These are phyloP conservation scores for Emericellopsis atlantica DNA, from an alignment of 2,329 filamentous ascomycete species.

Conservation along the genomic window DNA sequence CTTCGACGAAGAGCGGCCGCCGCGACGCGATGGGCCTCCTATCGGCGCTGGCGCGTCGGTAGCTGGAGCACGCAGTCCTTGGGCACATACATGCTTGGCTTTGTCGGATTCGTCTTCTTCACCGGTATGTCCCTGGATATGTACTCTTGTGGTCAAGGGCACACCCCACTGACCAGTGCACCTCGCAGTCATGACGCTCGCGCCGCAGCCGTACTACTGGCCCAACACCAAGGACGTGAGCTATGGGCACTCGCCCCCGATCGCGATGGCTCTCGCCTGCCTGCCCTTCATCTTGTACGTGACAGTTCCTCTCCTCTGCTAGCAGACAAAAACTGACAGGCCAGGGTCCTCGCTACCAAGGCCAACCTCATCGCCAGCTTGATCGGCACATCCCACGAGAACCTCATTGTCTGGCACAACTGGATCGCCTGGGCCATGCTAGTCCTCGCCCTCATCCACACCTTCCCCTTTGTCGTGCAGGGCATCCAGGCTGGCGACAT, in stretches of 20 bases:
- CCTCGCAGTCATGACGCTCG: constrained; percentile 26
- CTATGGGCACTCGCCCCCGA: constrained; percentile 37
- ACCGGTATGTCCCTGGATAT: constrained; percentile 21
- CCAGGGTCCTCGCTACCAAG: constrained; percentile 31
- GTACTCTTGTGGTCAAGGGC: constrained; percentile 5
- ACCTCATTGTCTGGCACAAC: constrained; percentile 41
- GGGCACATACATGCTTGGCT: constrained; percentile 26
- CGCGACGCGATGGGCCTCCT: constrained; percentile 4
- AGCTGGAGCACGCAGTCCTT: constrained; percentile 29
- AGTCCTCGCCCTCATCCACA: constrained; percentile 41
- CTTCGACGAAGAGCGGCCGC: not conserved
- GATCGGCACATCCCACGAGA: constrained; percentile 44
- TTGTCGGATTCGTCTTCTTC: constrained; percentile 30
- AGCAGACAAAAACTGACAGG: not conserved
- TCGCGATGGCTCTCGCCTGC: constrained; percentile 37
- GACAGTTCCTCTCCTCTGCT: constrained; percentile 2
- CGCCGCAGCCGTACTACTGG: constrained; percentile 43
- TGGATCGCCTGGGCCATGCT: constrained; percentile 45
- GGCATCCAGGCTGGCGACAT: constrained; percentile 35
- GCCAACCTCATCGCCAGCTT: constrained; percentile 39
- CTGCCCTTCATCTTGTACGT: constrained; percentile 34
- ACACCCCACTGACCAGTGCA: not conserved
- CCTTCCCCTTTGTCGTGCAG: constrained; percentile 45
- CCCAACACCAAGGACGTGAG: constrained; percentile 20
- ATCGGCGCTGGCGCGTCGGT: constrained; percentile 9